Evolutionary conservation across 2,329 filamentous ascomycete genomes (phyloP).

Genomic region (Cercospora janseana): DNA sequence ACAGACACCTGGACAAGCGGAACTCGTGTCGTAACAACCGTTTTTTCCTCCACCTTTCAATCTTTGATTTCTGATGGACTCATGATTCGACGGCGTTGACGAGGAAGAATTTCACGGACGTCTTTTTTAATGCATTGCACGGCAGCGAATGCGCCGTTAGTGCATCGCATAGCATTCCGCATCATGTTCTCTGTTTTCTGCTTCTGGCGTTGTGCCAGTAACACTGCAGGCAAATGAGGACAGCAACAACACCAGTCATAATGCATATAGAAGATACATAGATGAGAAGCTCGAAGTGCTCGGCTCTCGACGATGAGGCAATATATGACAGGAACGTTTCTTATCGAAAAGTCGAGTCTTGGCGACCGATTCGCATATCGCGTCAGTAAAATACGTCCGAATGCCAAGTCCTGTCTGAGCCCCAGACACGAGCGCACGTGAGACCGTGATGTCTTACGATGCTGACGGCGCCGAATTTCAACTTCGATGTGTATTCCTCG

Average conservation of each 20-base stretch:
- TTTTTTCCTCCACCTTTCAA: not conserved
- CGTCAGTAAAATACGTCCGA: too few species aligned
- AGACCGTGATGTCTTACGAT: slow-evolving; percentile 2
- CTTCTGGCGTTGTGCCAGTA: not conserved
- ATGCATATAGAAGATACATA: slow-evolving; percentile 19
- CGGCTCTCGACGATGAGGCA: slow-evolving; percentile 17
- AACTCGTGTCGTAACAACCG: slow-evolving; percentile 8
- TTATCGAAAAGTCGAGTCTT: too few species aligned
- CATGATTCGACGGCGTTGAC: slow-evolving; percentile 22
- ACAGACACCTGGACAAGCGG: slow-evolving; percentile 18
- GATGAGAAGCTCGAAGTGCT: slow-evolving; percentile 28
- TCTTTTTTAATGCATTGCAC: slow-evolving; percentile 10
- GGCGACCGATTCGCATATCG: too few species aligned
- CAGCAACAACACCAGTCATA: slow-evolving; percentile 6
- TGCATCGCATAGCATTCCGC: slow-evolving; percentile 17
- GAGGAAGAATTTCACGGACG: slow-evolving; percentile 4
- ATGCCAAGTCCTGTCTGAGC: too few species aligned
- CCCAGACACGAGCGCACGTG: too few species aligned
- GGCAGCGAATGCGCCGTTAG: too few species aligned
- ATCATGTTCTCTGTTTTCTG: not conserved
- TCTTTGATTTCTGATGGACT: slow-evolving; percentile 18
- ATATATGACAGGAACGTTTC: slow-evolving; percentile 4
- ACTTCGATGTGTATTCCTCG: too few species aligned
- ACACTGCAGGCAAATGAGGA: not conserved
- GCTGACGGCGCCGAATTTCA: too few species aligned